Conservation (phyloP, 2,329 filamentous ascomycete genomes). For the Dothideomycetes sp. region DNA sequence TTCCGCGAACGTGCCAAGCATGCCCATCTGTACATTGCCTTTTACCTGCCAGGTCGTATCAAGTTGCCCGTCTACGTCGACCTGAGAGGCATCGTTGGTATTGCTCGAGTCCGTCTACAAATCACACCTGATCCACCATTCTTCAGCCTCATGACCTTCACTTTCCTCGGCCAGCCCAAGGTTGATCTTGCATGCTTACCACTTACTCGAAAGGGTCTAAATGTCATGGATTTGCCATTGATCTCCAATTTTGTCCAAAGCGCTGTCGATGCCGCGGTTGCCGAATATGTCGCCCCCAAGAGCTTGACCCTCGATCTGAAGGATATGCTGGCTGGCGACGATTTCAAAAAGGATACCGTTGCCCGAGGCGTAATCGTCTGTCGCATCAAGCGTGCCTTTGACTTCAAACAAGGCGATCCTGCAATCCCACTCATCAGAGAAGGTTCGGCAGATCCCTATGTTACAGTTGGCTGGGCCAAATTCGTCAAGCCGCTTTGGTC, state of each 20-base stretch:
- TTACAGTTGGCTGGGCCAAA: conserved; percentile 66
- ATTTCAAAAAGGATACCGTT: conserved; percentile 65
- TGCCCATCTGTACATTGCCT: conserved; percentile 60
- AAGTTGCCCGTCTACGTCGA: conserved; percentile 63
- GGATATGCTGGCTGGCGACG: conserved; percentile 66
- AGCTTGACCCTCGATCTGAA: conserved; percentile 63
- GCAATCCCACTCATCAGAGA: conserved; percentile 47
- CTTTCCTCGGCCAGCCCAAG: conserved; percentile 64
- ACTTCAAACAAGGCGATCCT: conserved; percentile 61
- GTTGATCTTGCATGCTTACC: conserved; percentile 61
- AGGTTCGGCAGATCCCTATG: conserved; percentile 59
- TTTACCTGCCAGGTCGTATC: conserved; percentile 51
- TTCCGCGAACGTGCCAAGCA: conserved; percentile 56
- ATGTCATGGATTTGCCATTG: conserved; percentile 65
- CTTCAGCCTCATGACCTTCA: conserved; percentile 62
- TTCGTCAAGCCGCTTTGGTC: conserved; percentile 59
- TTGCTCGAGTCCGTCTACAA: conserved; percentile 57
- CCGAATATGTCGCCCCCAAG: conserved; percentile 67
- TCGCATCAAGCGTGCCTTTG: conserved; percentile 54
- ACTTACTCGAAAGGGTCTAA: conserved; percentile 56
- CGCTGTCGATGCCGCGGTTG: conserved; percentile 60
- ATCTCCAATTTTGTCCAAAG: conserved; percentile 67
- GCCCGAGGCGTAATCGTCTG: conserved; percentile 55
- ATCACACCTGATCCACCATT: conserved; percentile 68
- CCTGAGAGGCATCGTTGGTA: conserved; percentile 59